These are phyloP conservation scores for Kodamaea jinghongensis DNA, from an alignment of 805 yeast species.

Conservation along the genomic window DNA sequence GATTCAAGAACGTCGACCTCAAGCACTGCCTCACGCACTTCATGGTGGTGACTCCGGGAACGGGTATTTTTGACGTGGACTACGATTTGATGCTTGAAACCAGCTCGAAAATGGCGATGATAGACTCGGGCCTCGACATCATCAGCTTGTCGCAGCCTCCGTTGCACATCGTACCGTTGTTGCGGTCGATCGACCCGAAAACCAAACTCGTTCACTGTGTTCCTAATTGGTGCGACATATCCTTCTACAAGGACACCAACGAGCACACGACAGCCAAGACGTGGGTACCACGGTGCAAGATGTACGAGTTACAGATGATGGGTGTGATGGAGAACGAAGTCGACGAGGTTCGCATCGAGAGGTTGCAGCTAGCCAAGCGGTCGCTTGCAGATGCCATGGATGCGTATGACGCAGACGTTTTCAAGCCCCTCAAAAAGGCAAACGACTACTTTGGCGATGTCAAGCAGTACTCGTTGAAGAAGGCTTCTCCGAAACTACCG, in stretches of 20 bases:
- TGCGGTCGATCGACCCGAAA: slow-evolving; percentile 54
- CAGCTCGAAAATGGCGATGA: slow-evolving; percentile 66
- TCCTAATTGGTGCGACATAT: slow-evolving; percentile 94
- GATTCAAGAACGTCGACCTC: slow-evolving; percentile 80
- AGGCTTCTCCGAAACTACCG: slow-evolving; percentile 11
- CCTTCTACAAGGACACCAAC: slow-evolving; percentile 73
- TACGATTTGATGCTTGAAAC: slow-evolving; percentile 72
- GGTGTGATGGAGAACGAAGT: slow-evolving; percentile 92
- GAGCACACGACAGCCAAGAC: slow-evolving; percentile 35
- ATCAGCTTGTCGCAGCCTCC: slow-evolving; percentile 91
- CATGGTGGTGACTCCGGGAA: slow-evolving; percentile 83
- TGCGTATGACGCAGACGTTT: slow-evolving; percentile 60
- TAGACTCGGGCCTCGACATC: slow-evolving; percentile 86
- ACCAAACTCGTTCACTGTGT: slow-evolving; percentile 65
- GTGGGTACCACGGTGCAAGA: slow-evolving; percentile 94
- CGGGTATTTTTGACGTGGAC: slow-evolving; percentile 92
- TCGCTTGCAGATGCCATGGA: slow-evolving; percentile 60
- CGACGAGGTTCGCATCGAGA: slow-evolving; percentile 63
- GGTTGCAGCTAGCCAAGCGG: slow-evolving; percentile 40
- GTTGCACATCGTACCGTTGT: slow-evolving; percentile 84
- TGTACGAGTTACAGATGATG: slow-evolving; percentile 97
- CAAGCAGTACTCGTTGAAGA: slow-evolving; percentile 5
- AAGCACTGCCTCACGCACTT: slow-evolving; percentile 91
- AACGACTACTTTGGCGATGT: slow-evolving; percentile 11
- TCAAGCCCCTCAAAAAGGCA: slow-evolving; percentile 28